Evolutionary conservation across 495 filamentous ascomycete species (phyloP).

Genomic region (Elasticomyces elasticus): DNA sequence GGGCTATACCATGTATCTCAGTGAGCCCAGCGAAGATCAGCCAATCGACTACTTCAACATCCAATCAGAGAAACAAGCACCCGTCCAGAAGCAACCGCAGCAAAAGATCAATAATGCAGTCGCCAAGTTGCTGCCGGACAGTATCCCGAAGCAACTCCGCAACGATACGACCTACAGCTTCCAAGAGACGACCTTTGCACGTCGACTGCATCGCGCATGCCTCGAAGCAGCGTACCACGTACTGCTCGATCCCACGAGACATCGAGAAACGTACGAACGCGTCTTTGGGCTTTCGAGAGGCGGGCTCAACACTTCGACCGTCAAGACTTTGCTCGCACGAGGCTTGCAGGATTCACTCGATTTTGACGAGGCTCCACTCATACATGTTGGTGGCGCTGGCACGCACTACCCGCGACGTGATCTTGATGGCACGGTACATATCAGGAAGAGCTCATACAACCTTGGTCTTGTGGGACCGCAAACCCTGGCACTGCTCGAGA

Average conservation of each 20-base stretch:
- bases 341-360: conserved; percentile 43
- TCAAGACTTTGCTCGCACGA: conserved; percentile 36
- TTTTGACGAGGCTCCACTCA: conserved; percentile 52
- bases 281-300: conserved; percentile 59
- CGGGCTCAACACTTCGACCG: conserved; percentile 42
- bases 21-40: neutral
- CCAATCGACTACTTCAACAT: neutral
- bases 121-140: neutral
- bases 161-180: conserved; percentile 35
- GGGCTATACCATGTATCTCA: neutral
- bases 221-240: conserved; percentile 54
- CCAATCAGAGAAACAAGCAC: neutral
- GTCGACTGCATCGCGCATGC: conserved; percentile 56
- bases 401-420: conserved; percentile 46
- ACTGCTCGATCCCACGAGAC: conserved; percentile 44
- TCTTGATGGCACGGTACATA: conserved; percentile 22
- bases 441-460: conserved; percentile 28
- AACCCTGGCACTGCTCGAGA: conserved; percentile 33
- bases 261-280: conserved; percentile 40
- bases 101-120: neutral
- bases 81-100: neutral
- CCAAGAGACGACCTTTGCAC: conserved; percentile 60
- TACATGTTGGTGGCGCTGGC: conserved; percentile 58
- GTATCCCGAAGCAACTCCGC: neutral
- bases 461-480: conserved; percentile 26